Evolutionary conservation across 2,329 filamentous ascomycete genomes (phyloP), one percentile per base, ranked within the genome.

Genomic region (Thermomyces lanuginosus): DNA sequence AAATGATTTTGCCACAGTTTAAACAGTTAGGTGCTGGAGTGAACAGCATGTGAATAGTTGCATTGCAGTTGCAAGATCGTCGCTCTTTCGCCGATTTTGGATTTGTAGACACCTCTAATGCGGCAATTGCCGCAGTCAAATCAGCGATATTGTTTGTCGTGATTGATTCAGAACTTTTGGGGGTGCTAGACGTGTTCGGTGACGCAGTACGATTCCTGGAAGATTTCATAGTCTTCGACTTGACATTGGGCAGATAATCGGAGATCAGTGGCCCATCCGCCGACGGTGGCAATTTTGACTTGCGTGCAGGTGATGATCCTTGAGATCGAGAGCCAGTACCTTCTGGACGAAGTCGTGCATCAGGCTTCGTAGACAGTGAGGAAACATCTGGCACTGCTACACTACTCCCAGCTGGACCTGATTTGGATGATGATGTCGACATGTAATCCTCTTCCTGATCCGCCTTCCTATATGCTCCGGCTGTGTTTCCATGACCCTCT

Each of bases 21-120:
- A 91, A 58, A 47, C 89, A 98, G 48, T 95, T 98, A 1, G 89
- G 89, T 0, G 84, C 83, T 1, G 86, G 83, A n/a, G 71, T 71
- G 22, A 93, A 76, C 2, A 95, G 66, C 1, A 86, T 80, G 49
- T 98, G 89, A 2, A 80, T 70, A 0, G 78, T 73, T 0, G 80
- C 89, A 44, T 91, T 82, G 50, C 89, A 98, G 41, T 78, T 78
- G 53, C 89, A 98, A 41, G 50, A 58, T 30, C 72, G 72, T n/a
- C 77, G 68, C 26, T 71, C 63, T 5, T 72, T 58, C 20, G 62
- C 54, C 13, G 83, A 55, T 0, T 72, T 69, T 0, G 83, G 82
- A 45, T 93, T 93, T 2, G 84, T 93, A 27, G 79, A 78, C n/a
- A 92, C 68, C 48, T 98, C 89, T 5, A 98, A 68, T 2, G 76